Base-by-base conservation (phyloP, 2,329 filamentous ascomycete genomes). In the Hypoxylon sp. region DNA sequence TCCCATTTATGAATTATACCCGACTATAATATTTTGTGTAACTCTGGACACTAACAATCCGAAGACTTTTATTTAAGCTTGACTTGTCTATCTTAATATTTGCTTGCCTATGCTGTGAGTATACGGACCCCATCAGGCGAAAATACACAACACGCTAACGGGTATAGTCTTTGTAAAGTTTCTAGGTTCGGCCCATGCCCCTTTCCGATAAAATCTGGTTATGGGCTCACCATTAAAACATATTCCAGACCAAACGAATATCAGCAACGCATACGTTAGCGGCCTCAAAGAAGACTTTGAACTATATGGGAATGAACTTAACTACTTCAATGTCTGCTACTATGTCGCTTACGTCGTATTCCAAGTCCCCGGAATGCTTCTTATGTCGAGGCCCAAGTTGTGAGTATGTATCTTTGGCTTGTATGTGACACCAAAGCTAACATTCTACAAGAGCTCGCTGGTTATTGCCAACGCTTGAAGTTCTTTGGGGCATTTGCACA, bases 261-360 rank as follows among this genome's bases (percentile, higher is more conserved):
- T 78, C 53, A 79, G 74, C 66, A 79, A 80, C 69, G 80, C 80
- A 47, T 82, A 81, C 44, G 79, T 80, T 17, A 78, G 75, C 26
- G 81, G 81, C 1, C 77, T 82, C 55, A 78, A 81, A 62, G 80
- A 82, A 46, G 79, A 81, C 31, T 76, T 82, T 19, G 68, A 55
- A 3, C 72, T 82, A 44, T 74, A 80, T 29, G 80, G 80, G 9
- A 82, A 82, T 61, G 75, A 82, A 56, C 75, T 81, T 5, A 80
- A 81, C 64, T 78, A 81, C 35, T 79, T 83, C 55, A 82, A 82
- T 44, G 76, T 81, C 3, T 80, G 78, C 62, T 83, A 81, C 74
- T 81, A 78, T n/a, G 77, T 77, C 8, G 77, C 78, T 11, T 80
- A 80, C 63, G 78, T 80, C 6, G 59, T 81, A n/a, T 79, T 79